Percentiles rank a stretch among this genome's conserved stretches.
Conservation (phyloP, 176 grass and related monocot genomes). For the Musa schizocarpa region DNA sequence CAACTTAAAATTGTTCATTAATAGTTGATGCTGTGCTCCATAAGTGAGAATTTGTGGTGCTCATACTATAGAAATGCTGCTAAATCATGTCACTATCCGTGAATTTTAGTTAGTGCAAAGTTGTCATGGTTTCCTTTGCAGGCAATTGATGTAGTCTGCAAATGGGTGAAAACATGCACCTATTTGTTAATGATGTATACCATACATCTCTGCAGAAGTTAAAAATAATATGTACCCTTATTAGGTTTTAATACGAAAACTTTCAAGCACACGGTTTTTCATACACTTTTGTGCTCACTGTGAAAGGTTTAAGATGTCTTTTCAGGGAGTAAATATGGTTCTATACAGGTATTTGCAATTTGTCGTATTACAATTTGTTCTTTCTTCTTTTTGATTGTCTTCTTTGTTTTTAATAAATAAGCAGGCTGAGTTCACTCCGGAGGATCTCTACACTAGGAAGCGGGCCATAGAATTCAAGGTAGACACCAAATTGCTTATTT, state of each 20-base stretch:
- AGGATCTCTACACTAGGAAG: conserved; percentile 86
- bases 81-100: neutral
- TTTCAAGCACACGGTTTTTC: neutral
- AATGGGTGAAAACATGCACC: no score
- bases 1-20: no score
- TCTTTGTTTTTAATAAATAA: neutral
- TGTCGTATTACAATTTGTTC: neutral
- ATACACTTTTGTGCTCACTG: neutral
- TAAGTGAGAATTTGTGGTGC: neutral
- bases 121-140: no score
- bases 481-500: conserved; percentile 21
- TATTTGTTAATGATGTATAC: no score
- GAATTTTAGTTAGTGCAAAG: no score
- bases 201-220: neutral
- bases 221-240: neutral
- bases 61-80: neutral
- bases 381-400: neutral
- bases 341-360: neutral
- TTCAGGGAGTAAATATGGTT: neutral
- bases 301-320: neutral
- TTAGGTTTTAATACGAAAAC: neutral
- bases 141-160: no score
- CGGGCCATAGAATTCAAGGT: conserved; percentile 53
- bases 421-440: conserved; percentile 82
- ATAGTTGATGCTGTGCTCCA: no score